These are phyloP conservation scores for Penicillium soppii DNA, from an alignment of 495 filamentous ascomycete genomes.

Conservation along the genomic window DNA sequence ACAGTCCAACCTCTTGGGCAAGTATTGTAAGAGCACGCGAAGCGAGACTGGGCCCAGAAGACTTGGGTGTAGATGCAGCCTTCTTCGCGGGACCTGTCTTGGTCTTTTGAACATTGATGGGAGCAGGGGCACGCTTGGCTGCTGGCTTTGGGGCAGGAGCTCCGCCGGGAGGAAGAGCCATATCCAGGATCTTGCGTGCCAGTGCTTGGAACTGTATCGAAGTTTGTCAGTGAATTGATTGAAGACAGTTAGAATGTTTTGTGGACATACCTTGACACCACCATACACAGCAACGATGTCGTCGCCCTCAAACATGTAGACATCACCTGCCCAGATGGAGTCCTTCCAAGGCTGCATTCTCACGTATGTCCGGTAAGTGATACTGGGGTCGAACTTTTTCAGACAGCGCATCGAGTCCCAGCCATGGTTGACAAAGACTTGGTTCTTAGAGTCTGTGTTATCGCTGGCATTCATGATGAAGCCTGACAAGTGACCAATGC, in stretches of 20 bases:
- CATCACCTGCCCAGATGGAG: conserved; percentile 51
- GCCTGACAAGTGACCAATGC: conserved; percentile 60
- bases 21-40: conserved; percentile 58
- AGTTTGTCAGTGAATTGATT: conserved; percentile 18
- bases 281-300: conserved; percentile 69
- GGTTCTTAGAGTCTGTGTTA: conserved; percentile 64
- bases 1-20: conserved; percentile 65
- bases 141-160: conserved; percentile 22
- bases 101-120: conserved; percentile 36
- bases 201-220: conserved; percentile 59
- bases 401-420: conserved; percentile 72
- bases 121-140: conserved; percentile 33
- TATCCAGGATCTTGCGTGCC: conserved; percentile 65
- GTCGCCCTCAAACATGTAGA: conserved; percentile 50
- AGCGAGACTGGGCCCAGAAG: conserved; percentile 27
- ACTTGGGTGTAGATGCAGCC: conserved; percentile 25
- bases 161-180: conserved; percentile 60
- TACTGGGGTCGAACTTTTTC: conserved; percentile 58
- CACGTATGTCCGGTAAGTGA: conserved; percentile 71
- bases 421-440: conserved; percentile 75
- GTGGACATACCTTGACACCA: conserved; percentile 53
- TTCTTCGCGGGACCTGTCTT: conserved; percentile 35
- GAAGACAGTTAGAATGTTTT: background rate
- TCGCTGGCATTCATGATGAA: conserved; percentile 82
- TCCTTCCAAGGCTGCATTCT: conserved; percentile 55